A percentile compares a stretch with the other conserved stretches of the same genome.
phyloP scores from a whole-genome alignment of 768 basidiomycete species.

The Calocybe indica region DNA sequence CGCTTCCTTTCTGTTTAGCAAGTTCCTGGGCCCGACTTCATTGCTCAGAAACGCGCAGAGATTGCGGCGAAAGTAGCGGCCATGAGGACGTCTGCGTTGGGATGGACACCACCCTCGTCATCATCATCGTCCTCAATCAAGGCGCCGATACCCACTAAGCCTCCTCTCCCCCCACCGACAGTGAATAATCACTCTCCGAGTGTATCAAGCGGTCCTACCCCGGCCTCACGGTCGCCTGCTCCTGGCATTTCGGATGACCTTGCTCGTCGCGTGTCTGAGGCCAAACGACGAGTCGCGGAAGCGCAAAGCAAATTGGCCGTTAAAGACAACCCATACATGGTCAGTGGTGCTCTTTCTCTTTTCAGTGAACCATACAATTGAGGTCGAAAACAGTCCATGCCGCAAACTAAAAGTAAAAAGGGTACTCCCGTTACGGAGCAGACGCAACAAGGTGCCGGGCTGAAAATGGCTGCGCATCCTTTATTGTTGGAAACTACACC shows the following conservation, averaged over 20 bases:
- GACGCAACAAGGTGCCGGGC: conserved; percentile 72
- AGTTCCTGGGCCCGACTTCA: conserved; percentile 28
- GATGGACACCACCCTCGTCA: conserved; percentile 14
- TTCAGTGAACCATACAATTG: not conserved
- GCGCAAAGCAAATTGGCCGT: conserved; percentile 71
- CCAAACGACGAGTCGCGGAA: conserved; percentile 78
- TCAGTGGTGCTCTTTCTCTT: conserved; percentile 22
- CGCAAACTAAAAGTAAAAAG: conserved; percentile 45
- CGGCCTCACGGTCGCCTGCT: conserved; percentile 28
- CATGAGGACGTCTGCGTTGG: conserved; percentile 45
- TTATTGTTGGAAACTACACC: conserved; percentile 68
- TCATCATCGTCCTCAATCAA: conserved; percentile 18
- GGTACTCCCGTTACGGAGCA: conserved; percentile 33
- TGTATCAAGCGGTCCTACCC: conserved; percentile 34
- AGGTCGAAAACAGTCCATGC: conserved; percentile 35
- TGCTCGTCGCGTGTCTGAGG: conserved; percentile 72
- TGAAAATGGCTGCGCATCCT: conserved; percentile 91
- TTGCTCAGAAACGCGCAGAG: conserved; percentile 79
- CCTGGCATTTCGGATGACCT: conserved; percentile 54
- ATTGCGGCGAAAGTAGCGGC: conserved; percentile 82
- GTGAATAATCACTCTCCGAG: conserved; percentile 27
- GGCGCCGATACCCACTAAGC: conserved; percentile 34
- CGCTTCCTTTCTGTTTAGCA: not conserved
- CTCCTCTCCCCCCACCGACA: conserved; percentile 22
- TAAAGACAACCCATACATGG: conserved; percentile 88